These are phyloP conservation scores for Phytophthora multivora DNA, from an alignment of 352 stramenopile species.

Conservation along the genomic window DNA sequence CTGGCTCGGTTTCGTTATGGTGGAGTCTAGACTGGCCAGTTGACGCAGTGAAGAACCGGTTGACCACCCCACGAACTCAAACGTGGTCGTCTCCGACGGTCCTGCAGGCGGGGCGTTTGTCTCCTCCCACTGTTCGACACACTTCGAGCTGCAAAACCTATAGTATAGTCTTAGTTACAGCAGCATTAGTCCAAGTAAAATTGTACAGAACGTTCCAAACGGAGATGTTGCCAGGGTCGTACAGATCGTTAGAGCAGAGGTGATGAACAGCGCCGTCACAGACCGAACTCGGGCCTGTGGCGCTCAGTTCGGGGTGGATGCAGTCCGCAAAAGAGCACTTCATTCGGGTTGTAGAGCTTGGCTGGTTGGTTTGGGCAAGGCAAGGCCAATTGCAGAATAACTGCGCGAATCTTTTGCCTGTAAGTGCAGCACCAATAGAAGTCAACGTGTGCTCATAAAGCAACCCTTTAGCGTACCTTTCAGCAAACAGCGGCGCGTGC, in stretches of 20 bases:
- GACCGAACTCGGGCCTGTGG: background rate
- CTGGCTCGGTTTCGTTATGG: background rate
- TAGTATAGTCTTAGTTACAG: background rate
- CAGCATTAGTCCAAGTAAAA: background rate
- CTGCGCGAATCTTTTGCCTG: background rate
- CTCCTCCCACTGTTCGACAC: background rate
- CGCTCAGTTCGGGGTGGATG: background rate
- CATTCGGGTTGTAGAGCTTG: too few relatives aligned
- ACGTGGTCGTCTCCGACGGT: background rate
- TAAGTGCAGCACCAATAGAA: too few relatives aligned
- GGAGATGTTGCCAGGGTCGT: background rate
- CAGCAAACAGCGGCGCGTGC: too few relatives aligned
- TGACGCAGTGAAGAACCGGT: background rate
- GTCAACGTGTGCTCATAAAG: background rate
- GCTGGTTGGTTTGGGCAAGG: background rate
- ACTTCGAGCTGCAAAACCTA: background rate
- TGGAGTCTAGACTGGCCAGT: background rate
- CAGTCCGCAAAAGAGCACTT: background rate
- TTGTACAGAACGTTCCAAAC: background rate
- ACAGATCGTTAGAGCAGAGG: background rate
- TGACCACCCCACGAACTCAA: conserved; percentile 1
- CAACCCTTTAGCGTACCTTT: background rate
- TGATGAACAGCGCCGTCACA: background rate
- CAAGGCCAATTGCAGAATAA: background rate
- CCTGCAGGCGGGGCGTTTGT: background rate